Percentiles rank a stretch among this genome's conserved stretches.
Evolutionary conservation across 2,329 filamentous ascomycete genomes (phyloP).

Genomic region (Dryadomyces sulphureus): DNA sequence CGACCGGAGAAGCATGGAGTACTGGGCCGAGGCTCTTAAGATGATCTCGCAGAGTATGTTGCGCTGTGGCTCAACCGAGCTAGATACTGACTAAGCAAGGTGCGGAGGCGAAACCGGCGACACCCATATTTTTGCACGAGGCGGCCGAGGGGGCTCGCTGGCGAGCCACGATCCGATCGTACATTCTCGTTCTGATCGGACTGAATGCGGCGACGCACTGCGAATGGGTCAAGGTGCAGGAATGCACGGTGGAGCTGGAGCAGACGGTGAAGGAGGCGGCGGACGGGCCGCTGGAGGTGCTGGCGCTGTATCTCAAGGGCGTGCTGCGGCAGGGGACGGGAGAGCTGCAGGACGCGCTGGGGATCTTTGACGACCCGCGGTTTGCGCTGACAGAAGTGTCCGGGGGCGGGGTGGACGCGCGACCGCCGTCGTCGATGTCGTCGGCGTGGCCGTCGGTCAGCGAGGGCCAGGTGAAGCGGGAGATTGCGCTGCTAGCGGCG

Average conservation of each 20-base stretch:
- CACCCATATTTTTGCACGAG: slow-evolving; percentile 36
- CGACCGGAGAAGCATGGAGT: slow-evolving; percentile 20
- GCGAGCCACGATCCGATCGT: slow-evolving; percentile 50
- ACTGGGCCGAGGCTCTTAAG: slow-evolving; percentile 24
- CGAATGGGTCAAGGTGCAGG: slow-evolving; percentile 51
- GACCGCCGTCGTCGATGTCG: not conserved
- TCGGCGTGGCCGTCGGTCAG: slow-evolving; percentile 17
- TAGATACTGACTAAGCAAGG: slow-evolving; percentile 8
- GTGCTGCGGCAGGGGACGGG: slow-evolving; percentile 66
- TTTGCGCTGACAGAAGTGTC: slow-evolving; percentile 34
- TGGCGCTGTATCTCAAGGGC: slow-evolving; percentile 58
- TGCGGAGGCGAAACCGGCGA: slow-evolving; percentile 11
- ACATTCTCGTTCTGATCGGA: slow-evolving; percentile 56
- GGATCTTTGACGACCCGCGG: slow-evolving; percentile 45
- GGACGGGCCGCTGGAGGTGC: slow-evolving; percentile 32
- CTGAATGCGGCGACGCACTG: slow-evolving; percentile 56
- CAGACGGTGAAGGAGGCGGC: slow-evolving; percentile 23
- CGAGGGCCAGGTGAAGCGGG: slow-evolving; percentile 30
- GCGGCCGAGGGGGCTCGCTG: slow-evolving; percentile 46
- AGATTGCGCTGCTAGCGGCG: slow-evolving; percentile 49
- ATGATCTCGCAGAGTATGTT: slow-evolving; percentile 20
- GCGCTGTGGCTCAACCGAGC: not conserved
- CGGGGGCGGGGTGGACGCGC: slow-evolving; percentile 9
- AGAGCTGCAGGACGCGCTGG: slow-evolving; percentile 51
- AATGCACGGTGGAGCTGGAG: slow-evolving; percentile 39